phyloP scores from a whole-genome alignment of 192 early-diverging fungal species.

The Diversispora epigaea region DNA sequence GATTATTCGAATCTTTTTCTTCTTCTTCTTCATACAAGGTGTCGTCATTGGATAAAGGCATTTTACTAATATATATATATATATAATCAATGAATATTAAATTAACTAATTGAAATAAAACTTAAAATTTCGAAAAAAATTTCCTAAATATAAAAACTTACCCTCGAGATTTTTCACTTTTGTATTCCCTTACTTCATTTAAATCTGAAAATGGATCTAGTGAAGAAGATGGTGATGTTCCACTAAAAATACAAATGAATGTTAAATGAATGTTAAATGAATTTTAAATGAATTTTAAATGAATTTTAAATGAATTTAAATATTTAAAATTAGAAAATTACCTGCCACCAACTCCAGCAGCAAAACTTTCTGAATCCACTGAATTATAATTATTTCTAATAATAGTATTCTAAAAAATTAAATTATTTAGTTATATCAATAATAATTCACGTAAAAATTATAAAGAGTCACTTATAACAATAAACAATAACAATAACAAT shows the following conservation, averaged over 20 bases:
- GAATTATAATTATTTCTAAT: not conserved
- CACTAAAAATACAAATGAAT: too few relatives aligned
- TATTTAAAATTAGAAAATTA: not conserved
- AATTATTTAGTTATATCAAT: not conserved
- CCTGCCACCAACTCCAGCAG: slow-evolving; percentile 18
- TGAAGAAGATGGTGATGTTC: not conserved
- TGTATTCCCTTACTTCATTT: slow-evolving; percentile 8
- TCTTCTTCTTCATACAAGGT: slow-evolving; percentile 3
- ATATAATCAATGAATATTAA: too few relatives aligned
- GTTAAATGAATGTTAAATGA: too few relatives aligned
- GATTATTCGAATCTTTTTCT: not conserved
- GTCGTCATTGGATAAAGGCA: not conserved
- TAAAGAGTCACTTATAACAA: not conserved
- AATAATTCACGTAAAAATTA: not conserved
- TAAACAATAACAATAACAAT: not conserved
- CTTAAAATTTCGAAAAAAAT: not conserved
- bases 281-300: too few relatives aligned
- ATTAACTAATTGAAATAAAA: too few relatives aligned
- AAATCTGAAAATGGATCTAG: slow-evolving; percentile 37
- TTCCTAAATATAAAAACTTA: not conserved
- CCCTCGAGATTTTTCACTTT: slow-evolving; percentile 21
- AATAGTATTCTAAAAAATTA: not conserved
- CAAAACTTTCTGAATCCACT: not conserved
- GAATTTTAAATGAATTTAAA: too few relatives aligned
- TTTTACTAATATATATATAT: slow-evolving; percentile 3